These are phyloP conservation scores for Penicillium daleae DNA, from an alignment of 495 filamentous ascomycete species.

Conservation along the genomic window DNA sequence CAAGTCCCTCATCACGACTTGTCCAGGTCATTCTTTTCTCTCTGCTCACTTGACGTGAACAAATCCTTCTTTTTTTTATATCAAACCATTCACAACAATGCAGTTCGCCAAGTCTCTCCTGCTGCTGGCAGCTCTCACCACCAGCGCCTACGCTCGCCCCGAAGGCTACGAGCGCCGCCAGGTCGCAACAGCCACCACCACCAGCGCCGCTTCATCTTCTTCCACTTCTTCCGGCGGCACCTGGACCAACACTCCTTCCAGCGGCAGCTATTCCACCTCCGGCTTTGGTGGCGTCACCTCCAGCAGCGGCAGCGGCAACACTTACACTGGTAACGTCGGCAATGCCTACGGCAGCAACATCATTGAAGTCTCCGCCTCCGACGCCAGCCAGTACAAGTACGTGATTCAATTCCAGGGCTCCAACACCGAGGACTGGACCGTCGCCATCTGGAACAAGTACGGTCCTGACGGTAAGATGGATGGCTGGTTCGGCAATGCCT, in stretches of 20 bases:
- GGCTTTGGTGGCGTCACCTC: constrained; percentile 40
- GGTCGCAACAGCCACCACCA: constrained; percentile 15
- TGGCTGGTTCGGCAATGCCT: constrained; percentile 46
- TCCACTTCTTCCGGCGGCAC: constrained; percentile 15
- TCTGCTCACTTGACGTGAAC: constrained; percentile 11
- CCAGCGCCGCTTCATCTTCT: constrained; percentile 4
- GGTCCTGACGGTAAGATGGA: constrained; percentile 41
- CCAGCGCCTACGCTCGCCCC: constrained; percentile 30
- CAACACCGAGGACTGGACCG: constrained; percentile 40
- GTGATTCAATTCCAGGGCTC: constrained; percentile 50
- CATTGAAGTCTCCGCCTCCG: constrained; percentile 40
- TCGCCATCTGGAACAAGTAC: constrained; percentile 59
- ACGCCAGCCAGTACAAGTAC: constrained; percentile 48
- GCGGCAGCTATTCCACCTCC: constrained; percentile 28
- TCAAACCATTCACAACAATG: constrained; percentile 29
- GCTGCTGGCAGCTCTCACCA: constrained; percentile 42
- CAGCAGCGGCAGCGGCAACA: constrained; percentile 32
- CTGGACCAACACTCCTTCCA: constrained; percentile 31
- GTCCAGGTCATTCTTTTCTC: constrained; percentile 5
- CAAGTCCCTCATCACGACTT: constrained; percentile 5
- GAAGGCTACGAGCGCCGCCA: constrained; percentile 35
- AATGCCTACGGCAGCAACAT: constrained; percentile 58
- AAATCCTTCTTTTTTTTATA: constrained; percentile 7
- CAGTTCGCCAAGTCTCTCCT: constrained; percentile 42
- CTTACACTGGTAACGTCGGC: constrained; percentile 53